phyloP scores from a whole-genome alignment of 768 basidiomycete species.

The Kwoniella sp. region DNA sequence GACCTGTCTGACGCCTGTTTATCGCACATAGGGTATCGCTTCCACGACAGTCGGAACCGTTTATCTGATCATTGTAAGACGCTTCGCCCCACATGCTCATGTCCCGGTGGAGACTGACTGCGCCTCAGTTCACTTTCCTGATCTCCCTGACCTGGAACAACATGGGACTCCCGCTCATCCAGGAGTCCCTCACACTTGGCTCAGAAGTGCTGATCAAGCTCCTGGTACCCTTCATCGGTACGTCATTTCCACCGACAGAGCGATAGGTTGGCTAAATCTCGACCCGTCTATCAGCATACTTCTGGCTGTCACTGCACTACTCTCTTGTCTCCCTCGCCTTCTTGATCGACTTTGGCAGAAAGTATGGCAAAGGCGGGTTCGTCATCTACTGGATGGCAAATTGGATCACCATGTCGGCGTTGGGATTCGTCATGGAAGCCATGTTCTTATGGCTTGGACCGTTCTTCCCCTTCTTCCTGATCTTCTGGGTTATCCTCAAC shows the following conservation, averaged over 20 bases:
- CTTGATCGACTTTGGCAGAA: slow-evolving; percentile 35
- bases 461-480: slow-evolving; percentile 49
- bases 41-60: slow-evolving; percentile 44
- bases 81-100: background rate
- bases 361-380: slow-evolving; percentile 45
- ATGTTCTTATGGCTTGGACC: slow-evolving; percentile 42
- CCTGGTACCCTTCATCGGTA: slow-evolving; percentile 30
- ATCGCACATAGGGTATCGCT: slow-evolving; percentile 21
- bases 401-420: slow-evolving; percentile 34
- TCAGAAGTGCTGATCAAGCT: slow-evolving; percentile 37
- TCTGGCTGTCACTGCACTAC: slow-evolving; percentile 45
- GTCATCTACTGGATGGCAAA: slow-evolving; percentile 47
- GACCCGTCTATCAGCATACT: slow-evolving; percentile 21
- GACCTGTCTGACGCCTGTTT: background rate
- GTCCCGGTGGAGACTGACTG: too few species aligned
- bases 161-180: slow-evolving; percentile 30
- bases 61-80: slow-evolving; percentile 42
- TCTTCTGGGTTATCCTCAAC: slow-evolving; percentile 46
- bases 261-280: background rate
- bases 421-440: slow-evolving; percentile 47
- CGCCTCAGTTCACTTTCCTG: slow-evolving; percentile 47
- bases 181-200: slow-evolving; percentile 26
- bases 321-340: slow-evolving; percentile 49
- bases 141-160: slow-evolving; percentile 38
- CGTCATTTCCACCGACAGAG: too few species aligned